These are phyloP conservation scores for Boletus sensibilis DNA, from an alignment of 768 basidiomycete genomes.

Conservation along the genomic window DNA sequence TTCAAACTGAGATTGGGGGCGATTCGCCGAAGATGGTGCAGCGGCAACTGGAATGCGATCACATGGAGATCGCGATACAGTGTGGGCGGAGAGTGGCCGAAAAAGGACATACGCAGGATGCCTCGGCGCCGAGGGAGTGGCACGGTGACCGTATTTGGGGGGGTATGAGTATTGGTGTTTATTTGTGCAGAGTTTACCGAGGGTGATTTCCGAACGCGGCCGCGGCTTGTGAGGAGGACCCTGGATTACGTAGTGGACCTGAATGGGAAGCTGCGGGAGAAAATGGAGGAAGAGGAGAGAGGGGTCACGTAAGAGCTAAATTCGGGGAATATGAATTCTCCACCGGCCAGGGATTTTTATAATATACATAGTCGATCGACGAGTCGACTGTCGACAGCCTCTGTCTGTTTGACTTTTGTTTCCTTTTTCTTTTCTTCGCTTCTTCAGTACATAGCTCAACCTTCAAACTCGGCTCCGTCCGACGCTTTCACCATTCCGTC, in stretches of 20 bases:
- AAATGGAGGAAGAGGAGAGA: constrained; percentile 30
- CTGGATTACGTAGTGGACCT: constrained; percentile 34
- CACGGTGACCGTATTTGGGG: constrained; percentile 22
- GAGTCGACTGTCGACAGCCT: constrained; percentile 28
- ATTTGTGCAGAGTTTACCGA: constrained; percentile 34
- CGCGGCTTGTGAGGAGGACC: constrained; percentile 35
- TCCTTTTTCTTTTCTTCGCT: constrained; percentile 33
- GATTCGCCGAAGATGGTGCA: constrained; percentile 35
- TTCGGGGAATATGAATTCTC: constrained; percentile 41
- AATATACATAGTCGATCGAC: constrained; percentile 39
- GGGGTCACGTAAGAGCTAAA: constrained; percentile 36
- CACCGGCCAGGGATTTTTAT: constrained; percentile 38
- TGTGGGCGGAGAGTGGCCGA: constrained; percentile 33
- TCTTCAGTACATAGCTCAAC: constrained; percentile 31
- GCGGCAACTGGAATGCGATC: constrained; percentile 35
- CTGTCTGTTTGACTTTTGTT: constrained; percentile 29
- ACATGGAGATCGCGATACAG: constrained; percentile 35
- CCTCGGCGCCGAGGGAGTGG: constrained; percentile 46
- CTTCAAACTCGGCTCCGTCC: constrained; percentile 18
- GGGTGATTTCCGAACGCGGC: constrained; percentile 41
- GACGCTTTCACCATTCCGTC: constrained; percentile 38
- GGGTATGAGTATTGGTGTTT: constrained; percentile 17
- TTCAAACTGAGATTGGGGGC: constrained; percentile 28
- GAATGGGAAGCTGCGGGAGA: constrained; percentile 31
- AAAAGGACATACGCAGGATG: constrained; percentile 28